Evolutionary conservation across 345 rosid species (phyloP).

Genomic region (Pistacia atlantica): DNA sequence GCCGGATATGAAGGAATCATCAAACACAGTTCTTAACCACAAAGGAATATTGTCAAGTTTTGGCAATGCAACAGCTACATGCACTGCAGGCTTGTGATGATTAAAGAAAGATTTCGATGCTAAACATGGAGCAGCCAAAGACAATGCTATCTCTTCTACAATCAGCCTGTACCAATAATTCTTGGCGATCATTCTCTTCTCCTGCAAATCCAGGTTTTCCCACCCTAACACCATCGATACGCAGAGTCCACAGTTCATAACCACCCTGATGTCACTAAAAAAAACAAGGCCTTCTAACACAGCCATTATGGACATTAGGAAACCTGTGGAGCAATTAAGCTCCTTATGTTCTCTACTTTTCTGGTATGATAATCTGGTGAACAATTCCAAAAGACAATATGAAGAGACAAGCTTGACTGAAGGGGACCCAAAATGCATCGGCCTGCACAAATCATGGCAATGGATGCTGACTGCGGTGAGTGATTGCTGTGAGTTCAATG

Average conservation of each 20-base stretch:
- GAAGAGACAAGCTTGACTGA: slow-evolving; percentile 76
- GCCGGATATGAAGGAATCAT: slow-evolving; percentile 65
- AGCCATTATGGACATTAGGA: slow-evolving; percentile 57
- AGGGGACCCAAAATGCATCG: slow-evolving; percentile 80
- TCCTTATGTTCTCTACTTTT: slow-evolving; percentile 35
- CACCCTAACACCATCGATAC: slow-evolving; percentile 60
- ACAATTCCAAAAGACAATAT: slow-evolving; percentile 67
- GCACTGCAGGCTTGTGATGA: slow-evolving; percentile 67
- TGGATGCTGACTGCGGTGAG: slow-evolving; percentile 47
- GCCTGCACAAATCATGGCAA: slow-evolving; percentile 72
- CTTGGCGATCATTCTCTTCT: slow-evolving; percentile 31
- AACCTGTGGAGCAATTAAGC: slow-evolving; percentile 39
- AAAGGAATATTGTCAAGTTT: slow-evolving; percentile 48
- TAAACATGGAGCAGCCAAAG: slow-evolving; percentile 64
- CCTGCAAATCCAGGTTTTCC: slow-evolving; percentile 46
- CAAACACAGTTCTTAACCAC: slow-evolving; percentile 72
- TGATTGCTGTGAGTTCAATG: slow-evolving; percentile 38
- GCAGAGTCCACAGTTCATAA: slow-evolving; percentile 74
- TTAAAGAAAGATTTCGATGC: slow-evolving; percentile 54
- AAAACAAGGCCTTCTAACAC: slow-evolving; percentile 72
- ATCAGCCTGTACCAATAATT: slow-evolving; percentile 72
- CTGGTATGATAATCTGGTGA: slow-evolving; percentile 57
- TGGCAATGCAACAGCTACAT: slow-evolving; percentile 60
- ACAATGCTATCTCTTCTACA: slow-evolving; percentile 79
- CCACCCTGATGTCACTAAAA: slow-evolving; percentile 66